These are phyloP conservation scores for Rhizoclosmatium sp. DNA, from an alignment of 192 early-diverging fungal species.

Conservation along the genomic window DNA sequence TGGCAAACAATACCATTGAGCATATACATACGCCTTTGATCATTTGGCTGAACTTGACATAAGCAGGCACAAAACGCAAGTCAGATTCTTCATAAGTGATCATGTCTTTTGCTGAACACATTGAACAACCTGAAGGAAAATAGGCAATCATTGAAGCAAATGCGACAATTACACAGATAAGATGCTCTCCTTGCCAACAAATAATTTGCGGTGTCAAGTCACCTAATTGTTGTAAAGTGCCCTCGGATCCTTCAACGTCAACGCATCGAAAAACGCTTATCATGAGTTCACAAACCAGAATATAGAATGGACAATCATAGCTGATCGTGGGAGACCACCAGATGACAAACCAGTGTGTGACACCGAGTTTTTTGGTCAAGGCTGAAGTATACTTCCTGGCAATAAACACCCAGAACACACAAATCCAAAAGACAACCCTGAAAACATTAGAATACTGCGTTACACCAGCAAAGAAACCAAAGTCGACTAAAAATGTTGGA, in stretches of 20 bases:
- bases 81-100: neutral
- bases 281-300: slow-evolving; percentile 1
- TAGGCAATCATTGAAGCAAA: neutral
- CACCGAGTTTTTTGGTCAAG: neutral
- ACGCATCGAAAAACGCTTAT: neutral
- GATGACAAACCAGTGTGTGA: neutral
- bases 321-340: slow-evolving; percentile 5
- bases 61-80: neutral
- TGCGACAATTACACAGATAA: neutral
- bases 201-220: neutral
- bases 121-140: slow-evolving; percentile 5
- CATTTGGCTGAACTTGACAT: slow-evolving; percentile 5
- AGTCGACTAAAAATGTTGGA: neutral
- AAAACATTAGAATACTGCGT: slow-evolving; percentile 1
- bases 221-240: neutral
- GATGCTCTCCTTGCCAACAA: slow-evolving; percentile 14
- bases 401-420: neutral
- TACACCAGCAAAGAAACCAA: neutral
- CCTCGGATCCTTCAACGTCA: neutral
- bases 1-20: slow-evolving; percentile 1
- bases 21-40: neutral
- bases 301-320: slow-evolving; percentile 5
- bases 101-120: neutral
- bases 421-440: slow-evolving; percentile 4
- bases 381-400: slow-evolving; percentile 2